Base-by-base conservation (phyloP, 495 filamentous ascomycete genomes). In the Trichoderma gamsii region DNA sequence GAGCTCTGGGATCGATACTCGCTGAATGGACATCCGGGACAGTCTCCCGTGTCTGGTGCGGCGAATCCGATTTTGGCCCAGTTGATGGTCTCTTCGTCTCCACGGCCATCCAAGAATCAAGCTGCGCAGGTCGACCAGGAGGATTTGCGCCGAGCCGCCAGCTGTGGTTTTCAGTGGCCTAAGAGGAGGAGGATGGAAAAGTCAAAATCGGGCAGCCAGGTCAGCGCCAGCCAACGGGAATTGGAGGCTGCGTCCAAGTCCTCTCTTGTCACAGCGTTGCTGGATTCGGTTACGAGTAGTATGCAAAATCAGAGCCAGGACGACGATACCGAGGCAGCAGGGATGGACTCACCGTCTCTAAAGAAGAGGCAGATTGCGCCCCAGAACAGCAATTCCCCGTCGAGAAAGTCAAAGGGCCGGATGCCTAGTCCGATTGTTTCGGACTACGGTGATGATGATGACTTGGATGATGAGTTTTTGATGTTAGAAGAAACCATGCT, bases 1-100 rank as follows among this genome's bases (percentile, higher is more conserved):
- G 93, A 97, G 66, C 78, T 97, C n/a, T 96, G 92, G 93, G 91
- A 88, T 71, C 87, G 90, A 23, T 96, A 91, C 73, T 85, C 83
- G 41, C 66, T 79, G 9, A 69, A 71, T 27, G 79, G 75, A 44
- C 72, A 73, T 4, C 70, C 71, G 0, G 68, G 72, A 21, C 65
- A 23, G 29, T 46, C 65, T 56, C 78, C 72, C 25, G 76, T 78
- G 3, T 75, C 74, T 38, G 80, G 77, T 27, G 69, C 73, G 35
- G 72, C 75, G 44, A 85, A 80, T 72, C 86, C 78, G 69, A 77
- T 75, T 12, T 79, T 90, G n/a, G 81, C 85, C 32, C 83, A 88
- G 67, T 77, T 91, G 29, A 84, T 91, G 76, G 76, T 80, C 4
- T 88, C 88, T 12, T 92, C 89, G 12, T 92, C 90, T 0, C 90